Evolutionary conservation across 75 land plant species (phyloP).

Genomic region (Pinus albicaulis): DNA sequence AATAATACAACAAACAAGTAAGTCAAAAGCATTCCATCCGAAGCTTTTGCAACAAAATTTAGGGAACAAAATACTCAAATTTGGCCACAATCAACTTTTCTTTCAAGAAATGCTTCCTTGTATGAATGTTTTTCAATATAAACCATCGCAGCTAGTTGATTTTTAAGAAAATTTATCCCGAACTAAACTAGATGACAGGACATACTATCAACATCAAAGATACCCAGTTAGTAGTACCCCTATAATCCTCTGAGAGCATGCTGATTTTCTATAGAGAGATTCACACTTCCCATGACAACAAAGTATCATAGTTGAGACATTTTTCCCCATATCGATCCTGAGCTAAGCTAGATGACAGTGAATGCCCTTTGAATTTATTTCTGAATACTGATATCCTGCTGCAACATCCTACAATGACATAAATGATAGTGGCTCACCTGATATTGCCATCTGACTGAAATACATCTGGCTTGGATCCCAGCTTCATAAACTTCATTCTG

Average conservation of each 20-base stretch:
- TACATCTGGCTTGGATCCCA: conserved; percentile 48
- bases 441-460: conserved; percentile 38
- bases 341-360: neutral
- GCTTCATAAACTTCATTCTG: conserved; percentile 57
- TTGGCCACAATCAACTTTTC: neutral
- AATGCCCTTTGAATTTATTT: neutral
- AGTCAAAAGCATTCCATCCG: neutral
- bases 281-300: too few relatives aligned
- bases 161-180: neutral
- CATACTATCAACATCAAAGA: neutral
- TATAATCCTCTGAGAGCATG: neutral
- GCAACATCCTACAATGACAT: too few relatives aligned
- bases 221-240: neutral
- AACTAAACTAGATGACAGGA: neutral
- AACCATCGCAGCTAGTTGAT: neutral
- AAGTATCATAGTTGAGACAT: neutral
- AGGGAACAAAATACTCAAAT: neutral
- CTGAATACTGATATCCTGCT: neutral
- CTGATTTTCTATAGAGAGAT: neutral
- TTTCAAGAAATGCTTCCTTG: neutral
- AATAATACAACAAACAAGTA: neutral
- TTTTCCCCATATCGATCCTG: neutral
- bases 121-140: neutral
- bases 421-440: conserved; percentile 27
- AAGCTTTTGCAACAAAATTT: neutral